phyloP scores from a whole-genome alignment of 805 yeast genomes.

The Sungouiozyma ichnusensis region DNA sequence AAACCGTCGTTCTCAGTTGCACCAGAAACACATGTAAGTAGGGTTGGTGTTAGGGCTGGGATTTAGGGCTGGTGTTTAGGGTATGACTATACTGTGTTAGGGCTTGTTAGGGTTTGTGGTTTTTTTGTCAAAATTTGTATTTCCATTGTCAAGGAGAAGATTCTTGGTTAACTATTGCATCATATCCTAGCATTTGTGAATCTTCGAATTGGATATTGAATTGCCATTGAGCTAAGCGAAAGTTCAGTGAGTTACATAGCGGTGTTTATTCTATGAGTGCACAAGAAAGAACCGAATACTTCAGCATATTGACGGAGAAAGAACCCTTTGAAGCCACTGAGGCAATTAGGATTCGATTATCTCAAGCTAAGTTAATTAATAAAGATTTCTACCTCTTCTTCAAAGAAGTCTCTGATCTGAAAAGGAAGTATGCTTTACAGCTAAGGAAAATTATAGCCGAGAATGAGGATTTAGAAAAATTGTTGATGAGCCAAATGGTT shows the following conservation, averaged over 20 bases:
- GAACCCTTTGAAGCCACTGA: slow-evolving; percentile 54
- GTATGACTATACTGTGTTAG: no score
- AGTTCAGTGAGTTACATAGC: neutral
- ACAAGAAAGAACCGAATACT: slow-evolving; percentile 29
- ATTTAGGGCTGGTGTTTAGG: neutral
- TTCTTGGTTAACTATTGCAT: no score
- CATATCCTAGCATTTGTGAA: no score
- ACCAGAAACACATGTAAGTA: neutral
- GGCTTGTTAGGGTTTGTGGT: no score
- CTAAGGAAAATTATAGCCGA: slow-evolving; percentile 30
- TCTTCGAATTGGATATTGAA: no score
- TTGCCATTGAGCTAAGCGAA: neutral
- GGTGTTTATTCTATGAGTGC: slow-evolving; percentile 8
- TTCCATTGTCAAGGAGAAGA: neutral
- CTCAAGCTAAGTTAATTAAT: slow-evolving; percentile 45
- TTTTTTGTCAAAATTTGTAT: neutral
- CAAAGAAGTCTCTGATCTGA: slow-evolving; percentile 40
- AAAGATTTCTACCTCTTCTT: slow-evolving; percentile 54
- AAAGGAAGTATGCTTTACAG: slow-evolving; percentile 38
- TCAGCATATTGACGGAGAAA: slow-evolving; percentile 27
- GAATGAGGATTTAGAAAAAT: slow-evolving; percentile 28
- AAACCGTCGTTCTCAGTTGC: no score
- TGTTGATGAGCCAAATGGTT: slow-evolving; percentile 26
- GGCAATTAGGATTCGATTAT: slow-evolving; percentile 44
- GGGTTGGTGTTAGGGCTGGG: neutral